phyloP scores from a whole-genome alignment of 306 rosid species.

The Medicago ruthenica region DNA sequence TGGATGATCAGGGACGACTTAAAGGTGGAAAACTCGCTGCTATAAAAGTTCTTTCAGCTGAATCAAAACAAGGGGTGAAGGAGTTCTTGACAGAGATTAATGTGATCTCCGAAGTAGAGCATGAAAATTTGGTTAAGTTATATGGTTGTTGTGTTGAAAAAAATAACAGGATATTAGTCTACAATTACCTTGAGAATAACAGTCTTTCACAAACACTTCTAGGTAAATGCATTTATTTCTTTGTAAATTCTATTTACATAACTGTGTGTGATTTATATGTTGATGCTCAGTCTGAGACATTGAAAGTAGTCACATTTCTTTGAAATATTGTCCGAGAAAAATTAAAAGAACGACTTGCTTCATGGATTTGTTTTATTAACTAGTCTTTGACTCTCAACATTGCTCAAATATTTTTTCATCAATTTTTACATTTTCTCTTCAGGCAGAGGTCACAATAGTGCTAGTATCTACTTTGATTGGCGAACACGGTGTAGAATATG shows the following conservation, averaged over 20 bases:
- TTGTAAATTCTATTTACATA: not conserved
- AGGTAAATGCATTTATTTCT: conserved; percentile 54
- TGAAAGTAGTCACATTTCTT: not conserved
- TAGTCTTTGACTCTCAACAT: conserved; percentile 20
- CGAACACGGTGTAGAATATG: conserved; percentile 60
- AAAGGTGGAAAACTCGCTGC: conserved; percentile 88
- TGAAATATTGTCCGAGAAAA: conserved; percentile 2
- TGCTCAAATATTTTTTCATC: conserved; percentile 18
- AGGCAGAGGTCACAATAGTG: conserved; percentile 59
- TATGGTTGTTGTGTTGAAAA: conserved; percentile 89
- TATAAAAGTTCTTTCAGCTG: conserved; percentile 89
- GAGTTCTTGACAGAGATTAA: conserved; percentile 97
- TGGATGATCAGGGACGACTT: conserved; percentile 75
- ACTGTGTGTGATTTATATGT: not conserved
- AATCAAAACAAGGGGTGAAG: conserved; percentile 88
- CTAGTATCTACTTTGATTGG: conserved; percentile 69
- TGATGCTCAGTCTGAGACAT: not conserved
- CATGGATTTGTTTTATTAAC: conserved; percentile 17
- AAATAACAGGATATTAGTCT: conserved; percentile 79
- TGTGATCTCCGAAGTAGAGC: conserved; percentile 82
- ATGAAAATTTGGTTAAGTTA: conserved; percentile 87
- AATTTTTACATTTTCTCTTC: conserved; percentile 40
- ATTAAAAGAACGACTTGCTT: conserved; percentile 2
- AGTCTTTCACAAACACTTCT: conserved; percentile 86
- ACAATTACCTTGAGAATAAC: conserved; percentile 94